phyloP scores from a whole-genome alignment of 345 rosid species.

The Conringia planisiliqua region DNA sequence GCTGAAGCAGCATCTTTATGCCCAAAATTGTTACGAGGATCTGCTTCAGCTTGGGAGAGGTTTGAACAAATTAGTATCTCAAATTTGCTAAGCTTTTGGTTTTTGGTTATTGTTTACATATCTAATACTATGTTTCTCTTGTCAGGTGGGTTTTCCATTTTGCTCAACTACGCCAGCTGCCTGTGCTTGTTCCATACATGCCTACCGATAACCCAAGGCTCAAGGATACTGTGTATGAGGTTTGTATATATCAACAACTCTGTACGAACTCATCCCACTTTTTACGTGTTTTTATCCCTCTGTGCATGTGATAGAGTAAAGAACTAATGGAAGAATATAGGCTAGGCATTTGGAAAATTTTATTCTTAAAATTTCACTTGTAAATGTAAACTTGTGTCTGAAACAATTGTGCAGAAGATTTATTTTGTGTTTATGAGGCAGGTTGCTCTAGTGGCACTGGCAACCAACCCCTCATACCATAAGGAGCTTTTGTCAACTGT shows the following conservation, averaged over 20 bases:
- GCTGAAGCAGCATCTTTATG: conserved; percentile 97
- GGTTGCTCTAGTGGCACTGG: conserved; percentile 98
- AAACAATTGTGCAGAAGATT: conserved; percentile 2
- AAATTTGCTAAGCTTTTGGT: conserved; percentile 6
- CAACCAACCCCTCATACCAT: conserved; percentile 83
- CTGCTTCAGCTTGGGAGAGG: conserved; percentile 99
- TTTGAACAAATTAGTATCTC: conserved; percentile 30
- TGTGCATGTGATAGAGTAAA: conserved; percentile 4
- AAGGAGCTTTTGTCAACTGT: conserved; percentile 84
- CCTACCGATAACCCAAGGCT: conserved; percentile 91
- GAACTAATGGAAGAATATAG: background rate
- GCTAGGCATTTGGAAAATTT: background rate
- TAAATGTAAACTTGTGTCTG: background rate
- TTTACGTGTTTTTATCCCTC: background rate
- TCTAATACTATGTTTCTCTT: conserved; percentile 28
- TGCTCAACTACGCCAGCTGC: conserved; percentile 98
- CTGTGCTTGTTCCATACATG: conserved; percentile 90
- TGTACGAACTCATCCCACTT: background rate
- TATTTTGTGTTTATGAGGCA: conserved; percentile 31
- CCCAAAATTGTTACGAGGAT: conserved; percentile 89
- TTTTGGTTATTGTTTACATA: conserved; percentile 23
- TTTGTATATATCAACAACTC: conserved; percentile 27
- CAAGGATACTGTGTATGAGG: conserved; percentile 99
- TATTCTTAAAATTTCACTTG: background rate
- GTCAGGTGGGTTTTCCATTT: conserved; percentile 99